Conservation (phyloP, 768 basidiomycete species). For the Paxillus ammoniavirescens region DNA sequence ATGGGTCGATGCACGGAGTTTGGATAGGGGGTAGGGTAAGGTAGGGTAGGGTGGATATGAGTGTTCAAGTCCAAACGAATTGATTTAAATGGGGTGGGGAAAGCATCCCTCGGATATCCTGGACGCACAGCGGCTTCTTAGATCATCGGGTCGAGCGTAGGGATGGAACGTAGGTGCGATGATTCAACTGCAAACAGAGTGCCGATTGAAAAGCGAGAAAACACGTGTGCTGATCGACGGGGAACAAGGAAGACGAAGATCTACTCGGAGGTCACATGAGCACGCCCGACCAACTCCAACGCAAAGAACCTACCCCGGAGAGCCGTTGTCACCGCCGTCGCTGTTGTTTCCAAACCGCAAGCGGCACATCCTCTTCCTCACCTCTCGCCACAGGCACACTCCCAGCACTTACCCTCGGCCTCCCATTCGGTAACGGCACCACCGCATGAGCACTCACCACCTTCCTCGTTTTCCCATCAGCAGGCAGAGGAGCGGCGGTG, state of each 20-base stretch:
- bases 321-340: constrained; percentile 43
- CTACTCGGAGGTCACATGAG: constrained; percentile 11
- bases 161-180: neutral
- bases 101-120: constrained; percentile 15
- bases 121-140: constrained; percentile 24
- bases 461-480: constrained; percentile 60
- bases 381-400: constrained; percentile 33
- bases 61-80: constrained; percentile 20
- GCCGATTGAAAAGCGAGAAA: neutral
- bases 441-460: constrained; percentile 64
- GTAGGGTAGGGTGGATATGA: constrained; percentile 21
- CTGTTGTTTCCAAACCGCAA: constrained; percentile 79
- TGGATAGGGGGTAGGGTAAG: constrained; percentile 4
- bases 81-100: constrained; percentile 7
- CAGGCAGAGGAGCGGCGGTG: constrained; percentile 30
- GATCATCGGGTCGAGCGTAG: constrained; percentile 23
- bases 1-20: constrained; percentile 21
- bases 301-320: constrained; percentile 11
- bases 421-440: constrained; percentile 32
- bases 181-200: constrained; percentile 1
- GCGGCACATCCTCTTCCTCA: constrained; percentile 79
- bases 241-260: neutral
- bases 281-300: neutral
- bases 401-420: constrained; percentile 39
- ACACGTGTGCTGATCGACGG: neutral